Evolutionary conservation across 805 yeast genomes (phyloP).

Genomic region (Myxozyma neglecta): DNA sequence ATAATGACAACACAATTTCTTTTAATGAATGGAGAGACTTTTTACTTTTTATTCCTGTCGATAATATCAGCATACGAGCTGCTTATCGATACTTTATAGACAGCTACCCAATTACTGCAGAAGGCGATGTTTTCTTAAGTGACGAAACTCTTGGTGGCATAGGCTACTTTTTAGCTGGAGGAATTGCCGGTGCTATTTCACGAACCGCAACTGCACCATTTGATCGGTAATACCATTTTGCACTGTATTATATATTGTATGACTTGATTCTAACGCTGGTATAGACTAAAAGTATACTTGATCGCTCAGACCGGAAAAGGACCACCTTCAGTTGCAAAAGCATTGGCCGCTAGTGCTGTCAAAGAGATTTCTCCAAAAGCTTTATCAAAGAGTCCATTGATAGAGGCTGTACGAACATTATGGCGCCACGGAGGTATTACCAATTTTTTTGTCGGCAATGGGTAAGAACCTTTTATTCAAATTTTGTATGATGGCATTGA

Average conservation of each 20-base stretch:
- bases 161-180: slow-evolving; percentile 93
- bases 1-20: slow-evolving; percentile 48
- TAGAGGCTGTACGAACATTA: slow-evolving; percentile 75
- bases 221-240: slow-evolving; percentile 48
- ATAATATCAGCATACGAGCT: slow-evolving; percentile 50
- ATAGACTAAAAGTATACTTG: slow-evolving; percentile 80
- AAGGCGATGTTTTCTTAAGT: slow-evolving; percentile 86
- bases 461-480: slow-evolving; percentile 3
- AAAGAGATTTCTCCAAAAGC: slow-evolving; percentile 12
- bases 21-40: slow-evolving; percentile 86
- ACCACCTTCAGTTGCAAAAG: slow-evolving; percentile 32
- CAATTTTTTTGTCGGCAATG: slow-evolving; percentile 77
- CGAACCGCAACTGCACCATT: slow-evolving; percentile 97
- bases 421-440: slow-evolving; percentile 86
- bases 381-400: slow-evolving; percentile 58
- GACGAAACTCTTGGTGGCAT: slow-evolving; percentile 78
- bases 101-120: slow-evolving; percentile 79
- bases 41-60: slow-evolving; percentile 80
- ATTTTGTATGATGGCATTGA: not conserved
- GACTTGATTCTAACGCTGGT: not conserved
- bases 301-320: slow-evolving; percentile 69
- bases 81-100: slow-evolving; percentile 81
- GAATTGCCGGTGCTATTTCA: slow-evolving; percentile 91
- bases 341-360: slow-evolving; percentile 33
- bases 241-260: not conserved